Evolutionary conservation across 768 basidiomycete species (phyloP), one percentile per base, ranked within the genome.

Genomic region (Termitomyces sp.): DNA sequence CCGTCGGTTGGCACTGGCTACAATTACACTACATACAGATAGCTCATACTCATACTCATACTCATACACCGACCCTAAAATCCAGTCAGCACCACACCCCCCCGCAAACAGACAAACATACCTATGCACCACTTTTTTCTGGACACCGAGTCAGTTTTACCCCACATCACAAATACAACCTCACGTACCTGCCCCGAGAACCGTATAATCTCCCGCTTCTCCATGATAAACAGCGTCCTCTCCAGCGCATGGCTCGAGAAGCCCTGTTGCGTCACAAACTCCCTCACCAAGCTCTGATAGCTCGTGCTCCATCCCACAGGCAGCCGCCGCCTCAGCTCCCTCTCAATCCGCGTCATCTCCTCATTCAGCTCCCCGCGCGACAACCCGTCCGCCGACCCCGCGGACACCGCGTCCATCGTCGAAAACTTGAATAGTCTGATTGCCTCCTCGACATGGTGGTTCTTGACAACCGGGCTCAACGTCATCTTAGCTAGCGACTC

Each of bases 361-460:
- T 95, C 95, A 71, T 96, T 95, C 42, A 98, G 77, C 67, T 95
- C 94, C 4, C 90, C 89, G 46, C 96, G 86, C 15, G 94, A 92
- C 61, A 98, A 78, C 0, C 97, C 97, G 67, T 98, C 97, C 18
- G 90, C 88, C 36, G 92, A 90, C 13, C 97, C 96, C 0, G 95
- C 94, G 13, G 92, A 90, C 32, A 98, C 96, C 28, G 97, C 97
- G 72, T 98, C 95, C 96, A 99, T 98, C 3, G 97, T 98, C 9
- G 96, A 98, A 77, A 89, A 96, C 70, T 96, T 98, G 88, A 99
- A 99, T 45, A 99, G 76, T 11, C 97, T 90, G 67, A 98, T 98
- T 7, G 97, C 92, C 74, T 99, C 97, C 74, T 98, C 96, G 24
- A 98, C 96, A 67, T 99, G 96, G 71, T 96, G 90, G 52, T 89